Percentiles rank a stretch among this genome's conserved stretches.
phyloP scores from a whole-genome alignment of 208 protist species.

The Porcisia hertigi region DNA sequence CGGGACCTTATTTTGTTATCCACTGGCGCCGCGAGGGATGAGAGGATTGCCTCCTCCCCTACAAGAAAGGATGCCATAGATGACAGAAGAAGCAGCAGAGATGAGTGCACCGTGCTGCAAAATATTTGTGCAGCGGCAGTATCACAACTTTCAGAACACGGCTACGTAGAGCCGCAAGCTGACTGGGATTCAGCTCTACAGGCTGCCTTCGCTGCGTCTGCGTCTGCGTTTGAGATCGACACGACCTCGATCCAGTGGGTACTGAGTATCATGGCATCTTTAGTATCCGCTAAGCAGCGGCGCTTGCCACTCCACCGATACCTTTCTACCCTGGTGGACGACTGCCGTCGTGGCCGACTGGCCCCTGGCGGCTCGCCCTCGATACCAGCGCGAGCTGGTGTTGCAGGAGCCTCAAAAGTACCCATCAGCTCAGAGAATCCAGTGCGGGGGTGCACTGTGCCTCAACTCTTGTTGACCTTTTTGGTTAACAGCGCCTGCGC shows the following conservation, averaged over 20 bases:
- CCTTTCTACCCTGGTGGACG: conserved; percentile 22
- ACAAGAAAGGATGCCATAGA: not conserved
- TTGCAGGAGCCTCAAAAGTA: not conserved
- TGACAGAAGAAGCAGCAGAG: not conserved
- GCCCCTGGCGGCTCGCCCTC: not conserved
- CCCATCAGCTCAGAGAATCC: not conserved
- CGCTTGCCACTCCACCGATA: conserved; percentile 45
- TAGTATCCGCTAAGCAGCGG: conserved; percentile 45
- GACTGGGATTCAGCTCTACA: conserved; percentile 34
- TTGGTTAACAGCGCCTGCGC: conserved; percentile 1
- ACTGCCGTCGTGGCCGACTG: not conserved
- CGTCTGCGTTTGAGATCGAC: conserved; percentile 1
- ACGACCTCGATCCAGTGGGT: conserved; percentile 30
- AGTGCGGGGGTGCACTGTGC: conserved; percentile 8
- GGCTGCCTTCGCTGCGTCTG: not conserved
- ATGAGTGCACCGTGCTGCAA: not conserved
- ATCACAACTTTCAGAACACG: conserved; percentile 22
- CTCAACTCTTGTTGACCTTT: conserved; percentile 22
- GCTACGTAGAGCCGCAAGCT: conserved; percentile 30
- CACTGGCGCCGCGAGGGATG: not conserved
- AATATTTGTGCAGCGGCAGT: conserved; percentile 9
- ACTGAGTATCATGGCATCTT: conserved; percentile 57
- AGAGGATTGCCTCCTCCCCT: not conserved
- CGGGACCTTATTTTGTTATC: not conserved
- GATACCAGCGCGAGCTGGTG: not conserved